phyloP scores from a whole-genome alignment of 441 rosid genomes.

The Gossypium trilobum region DNA sequence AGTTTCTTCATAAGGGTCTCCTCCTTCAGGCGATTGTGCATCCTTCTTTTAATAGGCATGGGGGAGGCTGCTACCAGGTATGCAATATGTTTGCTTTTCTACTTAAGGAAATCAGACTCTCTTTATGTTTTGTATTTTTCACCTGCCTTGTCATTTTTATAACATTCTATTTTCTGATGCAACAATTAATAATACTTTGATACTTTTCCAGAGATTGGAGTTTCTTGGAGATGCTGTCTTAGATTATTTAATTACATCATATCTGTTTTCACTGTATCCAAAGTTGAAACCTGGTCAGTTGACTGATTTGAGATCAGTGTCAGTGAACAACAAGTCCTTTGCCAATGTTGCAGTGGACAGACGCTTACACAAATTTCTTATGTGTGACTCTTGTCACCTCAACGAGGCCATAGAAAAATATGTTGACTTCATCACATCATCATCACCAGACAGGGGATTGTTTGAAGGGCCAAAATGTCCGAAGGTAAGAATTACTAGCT shows the following conservation, averaged over 20 bases:
- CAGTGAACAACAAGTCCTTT: constrained; percentile 76
- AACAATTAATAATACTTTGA: constrained; percentile 16
- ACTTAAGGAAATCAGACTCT: not conserved
- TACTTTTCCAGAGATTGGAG: constrained; percentile 72
- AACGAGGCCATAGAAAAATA: constrained; percentile 47
- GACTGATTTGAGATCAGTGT: constrained; percentile 80
- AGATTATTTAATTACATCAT: constrained; percentile 89
- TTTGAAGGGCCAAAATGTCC: constrained; percentile 75
- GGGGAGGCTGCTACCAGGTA: constrained; percentile 98
- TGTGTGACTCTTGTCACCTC: constrained; percentile 57
- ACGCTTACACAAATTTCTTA: constrained; percentile 52
- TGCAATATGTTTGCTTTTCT: constrained; percentile 8
- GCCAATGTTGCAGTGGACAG: constrained; percentile 63
- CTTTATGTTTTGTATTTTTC: not conserved
- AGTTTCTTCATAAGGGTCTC: constrained; percentile 65
- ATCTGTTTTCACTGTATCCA: constrained; percentile 70
- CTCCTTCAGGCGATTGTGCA: constrained; percentile 82
- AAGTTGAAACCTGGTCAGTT: constrained; percentile 86
- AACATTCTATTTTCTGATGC: constrained; percentile 18
- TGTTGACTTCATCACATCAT: constrained; percentile 36
- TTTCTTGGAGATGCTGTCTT: constrained; percentile 96
- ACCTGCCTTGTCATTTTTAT: not conserved
- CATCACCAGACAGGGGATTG: constrained; percentile 27
- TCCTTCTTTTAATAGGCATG: constrained; percentile 79
- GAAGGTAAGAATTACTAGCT: constrained; percentile 43